These are phyloP conservation scores for Aphanomyces astaci DNA, from an alignment of 352 stramenopile species.

Conservation along the genomic window DNA sequence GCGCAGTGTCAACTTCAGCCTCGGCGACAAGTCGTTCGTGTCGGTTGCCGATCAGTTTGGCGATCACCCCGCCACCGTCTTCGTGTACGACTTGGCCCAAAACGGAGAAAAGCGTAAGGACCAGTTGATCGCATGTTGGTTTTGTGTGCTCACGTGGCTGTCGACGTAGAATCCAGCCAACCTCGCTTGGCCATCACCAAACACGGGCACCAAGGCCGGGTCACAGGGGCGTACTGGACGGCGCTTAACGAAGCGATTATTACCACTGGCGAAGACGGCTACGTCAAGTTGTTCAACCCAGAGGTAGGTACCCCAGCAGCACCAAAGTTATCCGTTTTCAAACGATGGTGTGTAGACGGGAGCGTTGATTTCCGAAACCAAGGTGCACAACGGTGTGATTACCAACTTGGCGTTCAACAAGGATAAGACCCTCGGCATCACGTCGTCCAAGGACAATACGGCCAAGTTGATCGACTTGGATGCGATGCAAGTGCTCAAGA, in stretches of 20 bases:
- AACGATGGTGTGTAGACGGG: conserved; percentile 33
- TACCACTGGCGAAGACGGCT: conserved; percentile 74
- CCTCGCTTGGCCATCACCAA: conserved; percentile 69
- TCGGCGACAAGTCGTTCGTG: conserved; percentile 77
- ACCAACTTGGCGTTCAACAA: conserved; percentile 94
- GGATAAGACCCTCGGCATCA: conserved; percentile 95
- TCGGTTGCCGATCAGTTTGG: conserved; percentile 81
- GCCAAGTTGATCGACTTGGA: conserved; percentile 95
- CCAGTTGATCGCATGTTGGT: too few relatives aligned
- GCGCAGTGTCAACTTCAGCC: conserved; percentile 80
- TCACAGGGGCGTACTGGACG: conserved; percentile 81
- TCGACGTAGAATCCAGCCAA: conserved; percentile 18
- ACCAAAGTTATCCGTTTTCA: background rate
- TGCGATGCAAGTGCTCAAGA: conserved; percentile 94
- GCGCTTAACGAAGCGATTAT: conserved; percentile 81
- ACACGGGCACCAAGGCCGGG: conserved; percentile 67
- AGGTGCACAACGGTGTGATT: conserved; percentile 94
- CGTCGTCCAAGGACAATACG: conserved; percentile 95
- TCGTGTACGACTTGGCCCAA: conserved; percentile 70
- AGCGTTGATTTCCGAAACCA: conserved; percentile 63
- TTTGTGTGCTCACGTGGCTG: conserved; percentile 23
- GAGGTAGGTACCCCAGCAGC: too few relatives aligned
- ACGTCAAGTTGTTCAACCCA: conserved; percentile 74
- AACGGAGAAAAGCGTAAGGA: conserved; percentile 48
- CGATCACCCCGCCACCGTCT: conserved; percentile 65